phyloP scores from a whole-genome alignment of 2,329 filamentous ascomycete species.

The Cladosporium sp. region DNA sequence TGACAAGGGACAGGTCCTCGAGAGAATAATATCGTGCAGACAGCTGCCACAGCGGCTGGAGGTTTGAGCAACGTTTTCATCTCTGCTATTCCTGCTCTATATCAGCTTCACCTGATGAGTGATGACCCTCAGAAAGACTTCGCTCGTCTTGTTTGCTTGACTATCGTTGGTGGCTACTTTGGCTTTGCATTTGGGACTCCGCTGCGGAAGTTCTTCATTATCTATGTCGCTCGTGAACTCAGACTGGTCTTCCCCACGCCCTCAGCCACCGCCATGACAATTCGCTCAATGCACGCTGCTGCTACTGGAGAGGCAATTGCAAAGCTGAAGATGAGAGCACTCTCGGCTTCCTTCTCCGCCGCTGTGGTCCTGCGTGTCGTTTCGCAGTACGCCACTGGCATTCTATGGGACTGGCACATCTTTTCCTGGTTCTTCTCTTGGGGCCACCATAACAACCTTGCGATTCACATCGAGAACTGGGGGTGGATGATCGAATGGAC shows the following conservation, averaged over 20 bases:
- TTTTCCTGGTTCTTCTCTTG: constrained; percentile 53
- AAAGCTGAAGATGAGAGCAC: constrained; percentile 54
- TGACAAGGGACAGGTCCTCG: constrained; percentile 41
- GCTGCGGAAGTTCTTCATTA: constrained; percentile 62
- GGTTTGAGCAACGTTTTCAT: constrained; percentile 56
- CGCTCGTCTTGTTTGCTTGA: constrained; percentile 55
- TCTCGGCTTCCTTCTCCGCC: constrained; percentile 48
- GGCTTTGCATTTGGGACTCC: constrained; percentile 61
- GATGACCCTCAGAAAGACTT: constrained; percentile 54
- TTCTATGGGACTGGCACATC: constrained; percentile 47
- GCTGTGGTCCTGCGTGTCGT: constrained; percentile 53
- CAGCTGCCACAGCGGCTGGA: constrained; percentile 56
- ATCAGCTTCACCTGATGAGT: constrained; percentile 50
- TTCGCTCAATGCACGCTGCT: constrained; percentile 59
- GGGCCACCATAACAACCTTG: constrained; percentile 47
- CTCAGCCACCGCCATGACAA: constrained; percentile 58
- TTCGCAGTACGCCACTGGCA: constrained; percentile 56
- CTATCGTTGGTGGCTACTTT: constrained; percentile 60
- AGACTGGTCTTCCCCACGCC: constrained; percentile 57
- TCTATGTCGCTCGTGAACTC: constrained; percentile 59
- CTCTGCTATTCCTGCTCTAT: constrained; percentile 57
- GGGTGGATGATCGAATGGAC: constrained; percentile 58
- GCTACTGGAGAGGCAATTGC: constrained; percentile 50
- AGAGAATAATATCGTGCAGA: constrained; percentile 61
- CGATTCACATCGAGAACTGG: constrained; percentile 56